Evolutionary conservation across 805 yeast species (phyloP), one percentile per base, ranked within the genome.

Genomic region (Wickerhamiella cacticola): DNA sequence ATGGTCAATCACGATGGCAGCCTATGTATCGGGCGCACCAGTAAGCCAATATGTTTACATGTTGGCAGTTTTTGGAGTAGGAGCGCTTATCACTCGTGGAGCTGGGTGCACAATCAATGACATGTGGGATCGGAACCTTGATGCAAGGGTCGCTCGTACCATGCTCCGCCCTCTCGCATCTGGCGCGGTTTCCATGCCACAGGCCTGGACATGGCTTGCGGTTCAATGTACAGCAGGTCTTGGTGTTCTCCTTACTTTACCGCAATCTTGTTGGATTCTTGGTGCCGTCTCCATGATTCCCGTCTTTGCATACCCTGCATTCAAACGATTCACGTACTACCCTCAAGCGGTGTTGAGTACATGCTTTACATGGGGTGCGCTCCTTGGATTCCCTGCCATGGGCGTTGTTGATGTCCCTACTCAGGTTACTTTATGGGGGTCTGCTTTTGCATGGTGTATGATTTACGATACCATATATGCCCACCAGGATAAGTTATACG

Each of bases 71-170:
- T 92, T 87, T 61, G 79, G 89, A 3, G 69, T 81, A 3, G 99
- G 99, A 12, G 75, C 96, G 0, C 58, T 88, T 34, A 71, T 89
- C 15, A 92, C 94, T 95, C 75, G 99, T 63, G 96, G 97, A 23
- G 96, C 96, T 1, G 99, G 98, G 0, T 92, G 99, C 63, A 88
- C 95, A 0, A 80, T 92, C 48, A 92, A 92, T 62, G 99, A 92
- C 64, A 69, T 89, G 40, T 69, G 80, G 61, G 99, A 92, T 61
- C 69, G 86, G 46, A 72, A 89, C 51, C 69, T 88, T 43, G 99
- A 92, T 59, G 71, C 74, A 53, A 75, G 86, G 63, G 98, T 92
- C 3, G 81, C 82, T 7, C 74, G 99, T 54, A 89, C 97, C 2
- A 75, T 79, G 44, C 85, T 80, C 59, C 71, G 99, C 58, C 99